phyloP scores from a whole-genome alignment of 805 yeast genomes.

The Ogataea allantospora region DNA sequence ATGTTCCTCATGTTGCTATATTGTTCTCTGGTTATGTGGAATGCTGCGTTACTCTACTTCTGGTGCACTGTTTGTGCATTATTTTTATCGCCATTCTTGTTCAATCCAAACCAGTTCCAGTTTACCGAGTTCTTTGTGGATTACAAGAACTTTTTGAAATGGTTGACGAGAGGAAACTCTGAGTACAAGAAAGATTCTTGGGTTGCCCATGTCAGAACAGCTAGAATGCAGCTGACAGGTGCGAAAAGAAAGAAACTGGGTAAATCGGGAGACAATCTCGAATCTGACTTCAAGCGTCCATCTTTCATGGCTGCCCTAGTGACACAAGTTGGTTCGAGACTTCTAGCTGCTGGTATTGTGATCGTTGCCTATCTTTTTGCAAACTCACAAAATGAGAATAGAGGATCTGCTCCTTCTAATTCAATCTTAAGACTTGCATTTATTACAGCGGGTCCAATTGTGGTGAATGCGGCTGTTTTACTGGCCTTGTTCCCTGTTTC shows the following conservation, averaged over 20 bases:
- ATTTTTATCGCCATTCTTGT: conserved; percentile 68
- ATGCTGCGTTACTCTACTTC: conserved; percentile 56
- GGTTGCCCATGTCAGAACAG: conserved; percentile 49
- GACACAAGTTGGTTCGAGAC: conserved; percentile 41
- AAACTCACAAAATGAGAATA: conserved; percentile 50
- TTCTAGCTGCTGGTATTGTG: conserved; percentile 36
- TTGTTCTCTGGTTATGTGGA: conserved; percentile 64
- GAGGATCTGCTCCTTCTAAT: conserved; percentile 36
- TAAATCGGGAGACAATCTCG: conserved; percentile 38
- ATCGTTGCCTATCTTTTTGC: conserved; percentile 50
- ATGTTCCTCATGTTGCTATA: conserved; percentile 53
- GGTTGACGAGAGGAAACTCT: conserved; percentile 55
- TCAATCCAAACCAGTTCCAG: conserved; percentile 75
- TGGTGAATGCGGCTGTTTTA: conserved; percentile 41
- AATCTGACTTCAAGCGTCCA: conserved; percentile 48
- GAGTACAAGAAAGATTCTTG: conserved; percentile 35
- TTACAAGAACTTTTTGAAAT: conserved; percentile 51
- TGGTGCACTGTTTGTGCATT: conserved; percentile 69
- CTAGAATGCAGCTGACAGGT: conserved; percentile 56
- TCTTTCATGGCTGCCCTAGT: conserved; percentile 43
- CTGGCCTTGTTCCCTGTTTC: conserved; percentile 44
- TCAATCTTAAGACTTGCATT: conserved; percentile 44
- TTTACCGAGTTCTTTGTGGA: conserved; percentile 70
- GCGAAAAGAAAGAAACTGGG: conserved; percentile 45
- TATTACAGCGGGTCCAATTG: conserved; percentile 48